Conservation (phyloP, 1,284 basidiomycete genomes). For the Volvariella volvacea region DNA sequence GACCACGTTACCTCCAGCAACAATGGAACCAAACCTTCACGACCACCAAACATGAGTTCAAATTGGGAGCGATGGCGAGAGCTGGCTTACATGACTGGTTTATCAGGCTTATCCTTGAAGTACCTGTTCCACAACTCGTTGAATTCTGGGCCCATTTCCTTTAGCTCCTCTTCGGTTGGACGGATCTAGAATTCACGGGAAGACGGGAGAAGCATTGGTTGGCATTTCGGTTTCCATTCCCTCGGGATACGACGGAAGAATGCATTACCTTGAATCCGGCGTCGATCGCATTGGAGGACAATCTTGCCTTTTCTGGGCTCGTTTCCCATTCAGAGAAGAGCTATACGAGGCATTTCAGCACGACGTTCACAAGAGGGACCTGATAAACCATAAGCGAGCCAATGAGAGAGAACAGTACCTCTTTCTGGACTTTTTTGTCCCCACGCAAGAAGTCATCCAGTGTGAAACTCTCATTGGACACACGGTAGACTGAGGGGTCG, state of each 20-base stretch:
- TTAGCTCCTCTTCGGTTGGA: slow-evolving; percentile 59
- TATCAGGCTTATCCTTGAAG: slow-evolving; percentile 74
- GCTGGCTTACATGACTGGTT: slow-evolving; percentile 52
- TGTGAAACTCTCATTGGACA: slow-evolving; percentile 57
- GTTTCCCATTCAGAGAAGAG: slow-evolving; percentile 63
- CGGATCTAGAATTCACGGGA: slow-evolving; percentile 43
- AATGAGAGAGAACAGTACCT: no score
- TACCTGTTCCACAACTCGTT: slow-evolving; percentile 59
- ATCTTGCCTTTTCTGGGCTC: slow-evolving; percentile 60
- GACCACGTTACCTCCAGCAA: slow-evolving; percentile 38
- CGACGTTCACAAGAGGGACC: no score
- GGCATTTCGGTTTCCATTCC: neutral
- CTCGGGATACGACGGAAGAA: no score
- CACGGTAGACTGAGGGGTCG: slow-evolving; percentile 46
- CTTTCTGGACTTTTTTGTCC: slow-evolving; percentile 48
- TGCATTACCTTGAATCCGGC: slow-evolving; percentile 59
- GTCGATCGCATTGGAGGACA: slow-evolving; percentile 66
- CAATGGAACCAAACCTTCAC: slow-evolving; percentile 56
- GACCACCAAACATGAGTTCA: neutral
- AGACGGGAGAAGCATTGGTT: neutral
- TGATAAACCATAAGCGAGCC: neutral
- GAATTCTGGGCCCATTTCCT: slow-evolving; percentile 74
- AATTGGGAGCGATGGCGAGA: neutral
- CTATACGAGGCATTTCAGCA: slow-evolving; percentile 16
- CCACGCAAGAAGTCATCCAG: slow-evolving; percentile 67